A percentile compares a stretch with the other conserved stretches of the same genome.
These are phyloP conservation scores for Spergularia bocconei DNA, from an alignment of 148 eudicot genomes.

Conservation along the genomic window DNA sequence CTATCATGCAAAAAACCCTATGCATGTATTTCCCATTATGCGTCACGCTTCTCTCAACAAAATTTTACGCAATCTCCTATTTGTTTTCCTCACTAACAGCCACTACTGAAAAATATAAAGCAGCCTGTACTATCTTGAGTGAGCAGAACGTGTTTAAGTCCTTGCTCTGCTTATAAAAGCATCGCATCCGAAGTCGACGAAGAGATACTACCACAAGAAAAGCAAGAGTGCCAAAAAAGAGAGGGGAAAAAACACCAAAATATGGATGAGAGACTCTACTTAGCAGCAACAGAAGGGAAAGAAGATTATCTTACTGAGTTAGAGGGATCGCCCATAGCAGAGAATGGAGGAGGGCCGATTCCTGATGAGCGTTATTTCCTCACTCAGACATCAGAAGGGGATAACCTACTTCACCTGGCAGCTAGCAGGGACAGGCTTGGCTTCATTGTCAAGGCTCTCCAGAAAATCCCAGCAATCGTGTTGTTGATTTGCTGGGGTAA, in stretches of 20 bases:
- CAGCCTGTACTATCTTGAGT: conserved; percentile 13
- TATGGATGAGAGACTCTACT: conserved; percentile 31
- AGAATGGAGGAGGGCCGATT: conserved; percentile 4
- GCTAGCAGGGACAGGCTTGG: conserved; percentile 18
- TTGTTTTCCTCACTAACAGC: not conserved
- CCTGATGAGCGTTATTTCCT: conserved; percentile 31
- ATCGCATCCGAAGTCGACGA: not conserved
- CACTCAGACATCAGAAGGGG: conserved; percentile 29
- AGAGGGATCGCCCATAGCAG: not conserved
- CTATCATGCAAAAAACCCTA: conserved; percentile 14
- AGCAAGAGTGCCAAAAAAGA: not conserved
- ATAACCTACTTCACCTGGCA: conserved; percentile 42
- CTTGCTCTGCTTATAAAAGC: not conserved
- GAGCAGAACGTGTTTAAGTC: conserved; percentile 34
- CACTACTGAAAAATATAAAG: conserved; percentile 2
- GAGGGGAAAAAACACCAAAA: not conserved
- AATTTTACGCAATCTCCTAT: not conserved
- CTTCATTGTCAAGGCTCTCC: conserved; percentile 33
- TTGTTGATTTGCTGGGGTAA: conserved; percentile 32
- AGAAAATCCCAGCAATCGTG: conserved; percentile 34
- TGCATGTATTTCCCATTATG: conserved; percentile 4
- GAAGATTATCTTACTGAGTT: conserved; percentile 24
- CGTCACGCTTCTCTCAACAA: not conserved
- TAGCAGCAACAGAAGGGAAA: conserved; percentile 37
- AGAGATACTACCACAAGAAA: not conserved